Conservation (phyloP, 2,329 filamentous ascomycete species). For the Penicillium griseofulvum region DNA sequence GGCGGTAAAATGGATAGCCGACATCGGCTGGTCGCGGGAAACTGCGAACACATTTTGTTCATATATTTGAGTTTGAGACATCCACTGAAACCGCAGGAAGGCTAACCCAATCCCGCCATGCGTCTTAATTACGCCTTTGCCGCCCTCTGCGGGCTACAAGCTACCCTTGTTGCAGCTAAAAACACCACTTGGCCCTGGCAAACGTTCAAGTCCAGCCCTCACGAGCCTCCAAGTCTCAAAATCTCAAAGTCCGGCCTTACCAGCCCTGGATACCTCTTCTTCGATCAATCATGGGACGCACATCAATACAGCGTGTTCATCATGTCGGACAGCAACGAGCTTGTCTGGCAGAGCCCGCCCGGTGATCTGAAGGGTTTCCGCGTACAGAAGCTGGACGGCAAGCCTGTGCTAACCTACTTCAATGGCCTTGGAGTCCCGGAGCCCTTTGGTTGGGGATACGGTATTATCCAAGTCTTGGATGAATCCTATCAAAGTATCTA, state of each 20-base stretch:
- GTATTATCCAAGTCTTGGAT: constrained; percentile 24
- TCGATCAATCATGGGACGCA: constrained; percentile 14
- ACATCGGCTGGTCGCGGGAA: not conserved
- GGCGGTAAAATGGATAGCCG: not conserved
- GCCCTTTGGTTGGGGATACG: constrained; percentile 23
- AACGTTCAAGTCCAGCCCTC: not conserved
- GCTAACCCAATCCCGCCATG: not conserved
- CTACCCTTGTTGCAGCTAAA: not conserved
- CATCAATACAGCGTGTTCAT: constrained; percentile 20
- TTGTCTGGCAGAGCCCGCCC: constrained; percentile 28
- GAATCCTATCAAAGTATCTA: constrained; percentile 27
- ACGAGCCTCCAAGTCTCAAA: not conserved
- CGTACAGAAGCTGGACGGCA: constrained; percentile 24
- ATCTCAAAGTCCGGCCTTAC: constrained; percentile 26
- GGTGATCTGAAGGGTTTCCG: constrained; percentile 24
- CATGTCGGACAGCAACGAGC: constrained; percentile 23
- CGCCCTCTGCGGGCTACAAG: not conserved
- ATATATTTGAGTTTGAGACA: not conserved
- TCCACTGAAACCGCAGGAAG: not conserved
- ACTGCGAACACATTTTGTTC: not conserved
- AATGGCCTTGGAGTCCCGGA: constrained; percentile 21
- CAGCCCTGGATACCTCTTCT: constrained; percentile 26
- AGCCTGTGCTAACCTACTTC: constrained; percentile 30
- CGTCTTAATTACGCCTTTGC: not conserved
- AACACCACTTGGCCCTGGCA: not conserved